Percentiles rank a stretch among this genome's conserved stretches.
phyloP scores from a whole-genome alignment of 805 yeast genomes.

The Naumovozyma baii region DNA sequence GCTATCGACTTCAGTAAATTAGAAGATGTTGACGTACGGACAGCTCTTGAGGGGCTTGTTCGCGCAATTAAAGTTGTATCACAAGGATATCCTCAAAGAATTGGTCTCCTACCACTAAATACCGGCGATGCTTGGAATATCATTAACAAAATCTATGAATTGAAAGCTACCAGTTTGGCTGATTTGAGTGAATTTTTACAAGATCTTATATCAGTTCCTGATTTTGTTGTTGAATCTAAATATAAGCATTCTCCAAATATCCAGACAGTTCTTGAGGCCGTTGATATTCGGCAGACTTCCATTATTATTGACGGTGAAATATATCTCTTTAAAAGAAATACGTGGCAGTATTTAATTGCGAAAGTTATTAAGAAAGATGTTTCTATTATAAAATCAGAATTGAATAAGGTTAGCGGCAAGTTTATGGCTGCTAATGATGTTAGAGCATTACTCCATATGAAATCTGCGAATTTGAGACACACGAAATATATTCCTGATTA shows the following conservation, averaged over 20 bases:
- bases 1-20: conserved; percentile 45
- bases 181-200: conserved; percentile 15
- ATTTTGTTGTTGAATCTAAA: background rate
- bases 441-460: conserved; percentile 25
- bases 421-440: conserved; percentile 11
- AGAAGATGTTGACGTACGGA: conserved; percentile 27
- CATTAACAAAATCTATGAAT: conserved; percentile 18
- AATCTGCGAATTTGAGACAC: conserved; percentile 36
- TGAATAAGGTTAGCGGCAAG: conserved; percentile 8
- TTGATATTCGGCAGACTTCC: conserved; percentile 40
- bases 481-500: conserved; percentile 43
- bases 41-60: conserved; percentile 42
- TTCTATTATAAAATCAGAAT: conserved; percentile 14
- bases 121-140: conserved; percentile 14
- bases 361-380: conserved; percentile 49
- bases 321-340: conserved; percentile 36
- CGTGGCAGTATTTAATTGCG: conserved; percentile 47
- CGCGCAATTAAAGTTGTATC: conserved; percentile 41
- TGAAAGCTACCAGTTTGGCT: conserved; percentile 12
- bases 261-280: conserved; percentile 24
- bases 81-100: conserved; percentile 61
- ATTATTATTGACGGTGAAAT: conserved; percentile 70
- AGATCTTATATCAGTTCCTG: conserved; percentile 2
- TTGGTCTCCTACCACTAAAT: conserved; percentile 69
- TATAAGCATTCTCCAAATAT: conserved; percentile 13